Base-by-base conservation (phyloP, 1,284 basidiomycete species). In the Puccinia brachypodii region DNA sequence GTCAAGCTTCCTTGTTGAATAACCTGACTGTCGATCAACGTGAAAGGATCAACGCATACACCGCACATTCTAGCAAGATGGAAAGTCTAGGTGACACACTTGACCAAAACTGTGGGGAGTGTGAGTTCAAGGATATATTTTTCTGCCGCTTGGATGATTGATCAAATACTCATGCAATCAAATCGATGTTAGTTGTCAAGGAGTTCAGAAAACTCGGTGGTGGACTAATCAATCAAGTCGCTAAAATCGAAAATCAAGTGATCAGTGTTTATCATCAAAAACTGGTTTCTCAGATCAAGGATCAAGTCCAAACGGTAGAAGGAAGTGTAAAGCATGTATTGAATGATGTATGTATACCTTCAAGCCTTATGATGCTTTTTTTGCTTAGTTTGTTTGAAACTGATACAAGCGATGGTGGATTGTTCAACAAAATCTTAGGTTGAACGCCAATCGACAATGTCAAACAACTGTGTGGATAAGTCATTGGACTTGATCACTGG, bases 401-500 rank as follows among this genome's bases (percentile, higher is more conserved):
- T 47, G 25, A 71, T 33, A 7, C 16, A n/a, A 25, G 14, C 3
- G 16, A 7, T 19, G 53, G n/a, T 56, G n/a, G n/a, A n/a, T n/a
- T n/a, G n/a, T n/a, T 50, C 22, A 11, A 50, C 47, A 64, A 64
- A 11, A 36, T 36, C 19, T 6, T 3, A 76, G 75, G 60, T 76
- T 36, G 75, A 76, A 28, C n/a, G 60, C 16, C 79, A 81, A 42
- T 64, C 56, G 28, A 11, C 16, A 56, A 62, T 73, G 47, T 82
- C 66, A 72, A 85, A 68, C 6, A 25, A 36, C 11, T 76, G 68
- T 47, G 66, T 83, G 73, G 36, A 77, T 4, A 38, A 73, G 11
- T 82, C 86, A 13, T 82, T 83, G 42, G 60, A 81, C 4, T 80
- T 84, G 11, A 82, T 88, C 42, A 77, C 83, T 22, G 53, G 74